Percentiles rank a stretch among this genome's conserved stretches.
Evolutionary conservation across 2,329 filamentous ascomycete species (phyloP).

Genomic region (Venturia aucupariae): DNA sequence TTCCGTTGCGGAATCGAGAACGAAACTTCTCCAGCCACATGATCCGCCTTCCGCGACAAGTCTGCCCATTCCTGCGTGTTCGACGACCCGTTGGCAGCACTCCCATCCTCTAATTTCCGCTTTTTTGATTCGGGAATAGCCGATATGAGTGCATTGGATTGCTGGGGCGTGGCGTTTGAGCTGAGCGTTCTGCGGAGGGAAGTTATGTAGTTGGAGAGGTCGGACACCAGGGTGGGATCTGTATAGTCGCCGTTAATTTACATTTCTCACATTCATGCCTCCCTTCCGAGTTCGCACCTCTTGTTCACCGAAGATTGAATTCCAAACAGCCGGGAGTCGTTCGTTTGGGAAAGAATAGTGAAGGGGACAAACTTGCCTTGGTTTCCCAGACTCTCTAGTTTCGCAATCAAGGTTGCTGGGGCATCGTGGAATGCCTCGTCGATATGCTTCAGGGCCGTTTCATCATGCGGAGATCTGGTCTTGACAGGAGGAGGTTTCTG

Average conservation of each 20-base stretch:
- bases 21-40: constrained; percentile 38
- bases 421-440: constrained; percentile 10
- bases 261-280: background rate
- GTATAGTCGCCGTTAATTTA: background rate
- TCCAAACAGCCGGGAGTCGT: too few species aligned
- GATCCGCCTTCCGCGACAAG: background rate
- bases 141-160: background rate
- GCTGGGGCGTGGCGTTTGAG: constrained; percentile 20
- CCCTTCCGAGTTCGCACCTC: background rate
- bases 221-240: constrained; percentile 7
- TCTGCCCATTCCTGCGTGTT: background rate
- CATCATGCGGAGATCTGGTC: background rate
- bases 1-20: constrained; percentile 55
- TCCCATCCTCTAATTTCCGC: constrained; percentile 25
- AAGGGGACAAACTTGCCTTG: constrained; percentile 3
- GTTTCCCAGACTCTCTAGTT: constrained; percentile 4
- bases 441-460: background rate
- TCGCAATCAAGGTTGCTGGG: background rate
- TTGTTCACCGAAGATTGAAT: too few species aligned
- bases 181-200: background rate
- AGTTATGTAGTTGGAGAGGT: constrained; percentile 7
- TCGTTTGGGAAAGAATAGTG: too few species aligned
- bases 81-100: background rate
- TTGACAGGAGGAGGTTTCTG: background rate
- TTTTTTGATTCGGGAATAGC: constrained; percentile 24